phyloP scores from a whole-genome alignment of 768 basidiomycete genomes.

The Boletus insuetus region DNA sequence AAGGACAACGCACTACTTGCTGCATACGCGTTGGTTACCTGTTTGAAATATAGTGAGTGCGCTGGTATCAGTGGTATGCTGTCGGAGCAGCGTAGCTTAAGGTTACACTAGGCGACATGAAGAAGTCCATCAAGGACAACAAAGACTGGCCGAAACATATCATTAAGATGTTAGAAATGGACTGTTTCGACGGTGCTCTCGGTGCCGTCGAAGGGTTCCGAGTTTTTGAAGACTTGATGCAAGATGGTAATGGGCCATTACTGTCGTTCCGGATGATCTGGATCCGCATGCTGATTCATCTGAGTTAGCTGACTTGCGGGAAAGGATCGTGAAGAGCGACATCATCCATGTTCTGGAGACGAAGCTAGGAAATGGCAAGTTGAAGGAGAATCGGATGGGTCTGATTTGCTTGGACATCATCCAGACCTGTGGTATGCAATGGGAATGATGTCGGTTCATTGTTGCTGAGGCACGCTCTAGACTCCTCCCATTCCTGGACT shows the following conservation, averaged over 20 bases:
- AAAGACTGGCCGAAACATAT: too few species aligned
- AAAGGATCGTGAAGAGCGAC: slow-evolving; percentile 5
- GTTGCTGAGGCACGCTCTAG: background rate
- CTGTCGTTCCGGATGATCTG: background rate
- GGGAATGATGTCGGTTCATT: background rate
- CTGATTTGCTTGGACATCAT: slow-evolving; percentile 19
- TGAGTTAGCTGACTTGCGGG: slow-evolving; percentile 12
- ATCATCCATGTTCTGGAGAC: slow-evolving; percentile 8
- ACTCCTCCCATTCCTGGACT: slow-evolving; percentile 3
- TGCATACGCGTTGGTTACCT: slow-evolving; percentile 17
- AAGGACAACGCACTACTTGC: slow-evolving; percentile 15
- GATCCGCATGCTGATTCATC: background rate
- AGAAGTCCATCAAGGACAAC: background rate
- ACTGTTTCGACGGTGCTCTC: too few species aligned
- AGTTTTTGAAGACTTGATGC: too few species aligned
- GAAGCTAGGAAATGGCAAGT: slow-evolving; percentile 9
- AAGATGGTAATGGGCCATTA: slow-evolving; percentile 6
- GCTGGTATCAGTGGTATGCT: background rate
- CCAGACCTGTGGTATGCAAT: slow-evolving; percentile 12
- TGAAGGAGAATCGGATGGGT: slow-evolving; percentile 12
- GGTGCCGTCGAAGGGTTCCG: too few species aligned
- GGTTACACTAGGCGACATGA: slow-evolving; percentile 10
- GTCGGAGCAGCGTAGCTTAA: background rate
- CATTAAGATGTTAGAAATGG: too few species aligned
- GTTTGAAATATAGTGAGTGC: slow-evolving; percentile 12